Conservation (phyloP, 768 basidiomycete genomes). For the Termitomyces sp. region DNA sequence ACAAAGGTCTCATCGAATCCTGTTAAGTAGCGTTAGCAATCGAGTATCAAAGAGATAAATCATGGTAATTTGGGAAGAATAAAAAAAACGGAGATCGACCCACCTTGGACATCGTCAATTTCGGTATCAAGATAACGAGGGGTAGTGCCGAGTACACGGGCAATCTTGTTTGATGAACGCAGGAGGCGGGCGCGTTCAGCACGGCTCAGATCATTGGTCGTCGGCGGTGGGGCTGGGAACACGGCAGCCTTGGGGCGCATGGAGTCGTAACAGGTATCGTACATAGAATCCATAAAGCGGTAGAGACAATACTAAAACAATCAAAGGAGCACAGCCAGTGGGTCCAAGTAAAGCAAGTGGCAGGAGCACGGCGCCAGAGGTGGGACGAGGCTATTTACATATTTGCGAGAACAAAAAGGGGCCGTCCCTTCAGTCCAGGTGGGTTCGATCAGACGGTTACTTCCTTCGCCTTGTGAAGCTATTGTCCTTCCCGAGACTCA, state of each 20-base stretch:
- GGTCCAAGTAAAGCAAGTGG: not conserved
- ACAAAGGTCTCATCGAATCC: not conserved
- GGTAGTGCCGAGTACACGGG: conserved; percentile 49
- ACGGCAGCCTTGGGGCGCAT: conserved; percentile 16
- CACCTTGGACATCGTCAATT: conserved; percentile 13
- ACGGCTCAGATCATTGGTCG: conserved; percentile 46
- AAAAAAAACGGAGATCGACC: conserved; percentile 1
- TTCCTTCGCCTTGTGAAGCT: not conserved
- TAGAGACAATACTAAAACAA: not conserved
- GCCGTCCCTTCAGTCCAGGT: not conserved
- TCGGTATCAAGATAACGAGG: conserved; percentile 47
- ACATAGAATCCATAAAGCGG: not conserved
- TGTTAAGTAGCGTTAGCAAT: conserved; percentile 2
- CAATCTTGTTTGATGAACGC: conserved; percentile 54
- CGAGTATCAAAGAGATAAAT: not conserved
- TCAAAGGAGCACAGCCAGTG: conserved; percentile 3
- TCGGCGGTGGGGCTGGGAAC: conserved; percentile 49
- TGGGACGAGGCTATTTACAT: conserved; percentile 3
- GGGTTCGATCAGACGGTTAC: conserved; percentile 4
- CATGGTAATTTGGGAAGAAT: not conserved
- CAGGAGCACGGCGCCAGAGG: conserved; percentile 1
- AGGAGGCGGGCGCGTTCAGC: conserved; percentile 50
- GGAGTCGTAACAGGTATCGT: not conserved
- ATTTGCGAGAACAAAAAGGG: conserved; percentile 3
- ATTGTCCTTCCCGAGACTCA: conserved; percentile 4